phyloP scores from a whole-genome alignment of 345 rosid genomes.

The Citrus mangshanensis region DNA sequence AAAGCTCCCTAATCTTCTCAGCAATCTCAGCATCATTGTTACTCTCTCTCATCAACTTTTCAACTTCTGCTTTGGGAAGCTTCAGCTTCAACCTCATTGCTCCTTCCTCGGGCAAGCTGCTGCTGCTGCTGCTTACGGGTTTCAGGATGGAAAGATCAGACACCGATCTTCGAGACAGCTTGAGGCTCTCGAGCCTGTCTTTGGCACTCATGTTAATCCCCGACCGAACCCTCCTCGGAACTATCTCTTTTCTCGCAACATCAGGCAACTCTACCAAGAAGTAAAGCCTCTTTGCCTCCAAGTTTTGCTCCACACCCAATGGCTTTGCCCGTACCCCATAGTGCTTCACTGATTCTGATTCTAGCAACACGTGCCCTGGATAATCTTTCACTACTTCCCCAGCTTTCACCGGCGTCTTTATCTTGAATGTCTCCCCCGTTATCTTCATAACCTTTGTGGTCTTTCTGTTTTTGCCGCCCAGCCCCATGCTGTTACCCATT shows the following conservation, averaged over 20 bases:
- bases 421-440: constrained; percentile 73
- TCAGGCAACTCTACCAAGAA: constrained; percentile 78
- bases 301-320: constrained; percentile 41
- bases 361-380: constrained; percentile 71
- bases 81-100: constrained; percentile 60
- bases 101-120: constrained; percentile 3
- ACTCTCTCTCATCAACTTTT: constrained; percentile 63
- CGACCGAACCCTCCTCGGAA: constrained; percentile 72
- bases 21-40: constrained; percentile 55
- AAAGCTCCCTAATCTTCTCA: constrained; percentile 63
- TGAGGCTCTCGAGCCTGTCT: constrained; percentile 80
- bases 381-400: constrained; percentile 57
- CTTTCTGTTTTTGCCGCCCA: constrained; percentile 60
- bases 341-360: constrained; percentile 78
- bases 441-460: constrained; percentile 77
- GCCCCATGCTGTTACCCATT: constrained; percentile 81
- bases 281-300: constrained; percentile 76
- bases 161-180: constrained; percentile 69
- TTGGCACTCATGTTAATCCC: constrained; percentile 77
- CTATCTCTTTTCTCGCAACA: constrained; percentile 23
- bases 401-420: constrained; percentile 83
- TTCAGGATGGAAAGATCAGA: constrained; percentile 71
- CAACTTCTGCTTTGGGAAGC: constrained; percentile 65
- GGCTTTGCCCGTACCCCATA: constrained; percentile 76
- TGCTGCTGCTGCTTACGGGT: neutral